phyloP scores from a whole-genome alignment of 2,329 filamentous ascomycete species.

The Chaetothyriales sp. region DNA sequence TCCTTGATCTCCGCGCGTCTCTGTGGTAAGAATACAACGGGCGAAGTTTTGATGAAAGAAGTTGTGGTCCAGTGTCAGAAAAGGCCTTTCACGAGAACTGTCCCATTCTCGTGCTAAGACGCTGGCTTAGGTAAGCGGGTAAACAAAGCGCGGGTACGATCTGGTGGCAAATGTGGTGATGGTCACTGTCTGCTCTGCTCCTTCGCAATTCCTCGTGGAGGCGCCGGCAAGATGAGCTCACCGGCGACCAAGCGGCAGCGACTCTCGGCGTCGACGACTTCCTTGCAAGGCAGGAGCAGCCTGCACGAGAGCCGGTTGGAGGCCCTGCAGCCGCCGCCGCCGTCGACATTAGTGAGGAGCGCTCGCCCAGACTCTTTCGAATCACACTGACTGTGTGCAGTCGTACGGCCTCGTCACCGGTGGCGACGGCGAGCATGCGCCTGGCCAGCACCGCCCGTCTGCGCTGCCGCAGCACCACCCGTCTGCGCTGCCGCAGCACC shows the following conservation, averaged over 20 bases:
- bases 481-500: conserved; percentile 24
- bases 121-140: background rate
- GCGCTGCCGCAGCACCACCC: conserved; percentile 25
- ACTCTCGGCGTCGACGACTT: conserved; percentile 14
- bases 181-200: background rate
- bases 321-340: conserved; percentile 12
- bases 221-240: conserved; percentile 10
- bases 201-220: background rate
- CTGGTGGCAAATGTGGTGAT: no score
- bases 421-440: conserved; percentile 30
- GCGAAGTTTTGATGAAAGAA: no score
- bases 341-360: conserved; percentile 4
- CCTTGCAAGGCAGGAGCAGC: conserved; percentile 14
- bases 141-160: background rate
- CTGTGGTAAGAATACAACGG: no score
- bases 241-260: conserved; percentile 16
- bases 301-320: conserved; percentile 10
- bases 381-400: conserved; percentile 1
- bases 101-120: no score
- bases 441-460: conserved; percentile 22
- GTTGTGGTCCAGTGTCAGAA: no score
- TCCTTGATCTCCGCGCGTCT: no score
- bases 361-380: background rate
- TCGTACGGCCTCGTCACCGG: conserved; percentile 48
- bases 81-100: no score